Evolutionary conservation across 2,329 filamentous ascomycete species (phyloP).

Genomic region (Talaromyces funiculosus): DNA sequence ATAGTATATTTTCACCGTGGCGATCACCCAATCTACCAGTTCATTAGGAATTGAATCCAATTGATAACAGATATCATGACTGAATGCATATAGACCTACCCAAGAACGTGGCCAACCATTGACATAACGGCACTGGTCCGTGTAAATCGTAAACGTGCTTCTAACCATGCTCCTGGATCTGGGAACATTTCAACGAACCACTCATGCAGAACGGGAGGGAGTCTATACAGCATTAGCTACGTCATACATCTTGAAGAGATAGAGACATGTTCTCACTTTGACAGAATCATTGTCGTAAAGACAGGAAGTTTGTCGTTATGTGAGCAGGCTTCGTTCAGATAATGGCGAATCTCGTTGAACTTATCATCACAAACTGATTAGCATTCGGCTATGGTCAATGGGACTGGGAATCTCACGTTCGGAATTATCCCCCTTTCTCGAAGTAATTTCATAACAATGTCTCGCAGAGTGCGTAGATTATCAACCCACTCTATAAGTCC

Average conservation of each 20-base stretch:
- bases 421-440: constrained; percentile 62
- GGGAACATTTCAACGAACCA: constrained; percentile 98
- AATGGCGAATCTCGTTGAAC: constrained; percentile 59
- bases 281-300: constrained; percentile 62
- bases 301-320: constrained; percentile 58
- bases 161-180: constrained; percentile 87
- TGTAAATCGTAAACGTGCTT: constrained; percentile 80
- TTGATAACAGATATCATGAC: neutral
- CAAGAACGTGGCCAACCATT: constrained; percentile 96
- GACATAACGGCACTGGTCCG: constrained; percentile 97
- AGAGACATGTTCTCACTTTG: constrained; percentile 27
- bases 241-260: neutral
- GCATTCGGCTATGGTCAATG: neutral
- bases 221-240: constrained; percentile 42
- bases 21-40: constrained; percentile 69
- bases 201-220: constrained; percentile 77
- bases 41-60: neutral
- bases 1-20: constrained; percentile 93
- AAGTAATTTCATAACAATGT: constrained; percentile 78
- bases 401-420: constrained; percentile 35
- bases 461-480: constrained; percentile 86
- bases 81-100: constrained; percentile 28
- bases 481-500: constrained; percentile 99
- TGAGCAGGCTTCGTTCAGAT: constrained; percentile 61
- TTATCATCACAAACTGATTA: constrained; percentile 39